These are phyloP conservation scores for Myxozyma udenii DNA, from an alignment of 805 yeast genomes.

Conservation along the genomic window DNA sequence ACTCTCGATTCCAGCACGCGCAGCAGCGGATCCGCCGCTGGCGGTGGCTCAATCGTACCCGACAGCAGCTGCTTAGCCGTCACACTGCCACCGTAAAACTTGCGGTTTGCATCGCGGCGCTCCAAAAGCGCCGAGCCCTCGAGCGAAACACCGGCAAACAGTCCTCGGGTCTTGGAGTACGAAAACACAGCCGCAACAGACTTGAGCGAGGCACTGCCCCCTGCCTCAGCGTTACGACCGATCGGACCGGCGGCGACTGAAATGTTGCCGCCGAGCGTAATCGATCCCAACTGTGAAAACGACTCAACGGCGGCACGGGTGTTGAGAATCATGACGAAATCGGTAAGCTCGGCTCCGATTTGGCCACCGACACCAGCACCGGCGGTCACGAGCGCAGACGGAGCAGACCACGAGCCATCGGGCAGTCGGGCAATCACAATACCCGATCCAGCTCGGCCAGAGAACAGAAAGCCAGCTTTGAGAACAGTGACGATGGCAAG, in stretches of 20 bases:
- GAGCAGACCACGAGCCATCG: constrained; percentile 96
- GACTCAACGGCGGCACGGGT: constrained; percentile 85
- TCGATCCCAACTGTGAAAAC: constrained; percentile 89
- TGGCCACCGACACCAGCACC: constrained; percentile 99
- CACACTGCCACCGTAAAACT: constrained; percentile 84
- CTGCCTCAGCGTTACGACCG: constrained; percentile 97
- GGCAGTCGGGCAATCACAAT: constrained; percentile 89
- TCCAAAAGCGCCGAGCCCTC: constrained; percentile 97
- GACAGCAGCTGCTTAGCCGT: constrained; percentile 81
- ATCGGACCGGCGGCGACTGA: constrained; percentile 97
- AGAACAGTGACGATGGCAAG: constrained; percentile 88
- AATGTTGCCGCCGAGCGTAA: constrained; percentile 91
- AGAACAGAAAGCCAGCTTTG: constrained; percentile 92
- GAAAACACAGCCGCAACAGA: constrained; percentile 88
- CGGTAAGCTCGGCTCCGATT: constrained; percentile 93
- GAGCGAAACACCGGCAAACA: constrained; percentile 94
- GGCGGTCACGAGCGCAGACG: constrained; percentile 90
- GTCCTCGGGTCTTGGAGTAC: constrained; percentile 92
- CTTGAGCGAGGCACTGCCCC: constrained; percentile 86
- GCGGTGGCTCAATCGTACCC: constrained; percentile 91
- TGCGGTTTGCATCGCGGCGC: constrained; percentile 94
- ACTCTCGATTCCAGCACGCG: constrained; percentile 82
- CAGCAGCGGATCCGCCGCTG: constrained; percentile 82
- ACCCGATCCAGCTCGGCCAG: constrained; percentile 98
- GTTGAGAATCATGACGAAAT: constrained; percentile 89